Percentiles rank a stretch among this genome's conserved stretches.
These are phyloP conservation scores for Colletotrichum eremochloae DNA, from an alignment of 2,329 filamentous ascomycete species.

Conservation along the genomic window DNA sequence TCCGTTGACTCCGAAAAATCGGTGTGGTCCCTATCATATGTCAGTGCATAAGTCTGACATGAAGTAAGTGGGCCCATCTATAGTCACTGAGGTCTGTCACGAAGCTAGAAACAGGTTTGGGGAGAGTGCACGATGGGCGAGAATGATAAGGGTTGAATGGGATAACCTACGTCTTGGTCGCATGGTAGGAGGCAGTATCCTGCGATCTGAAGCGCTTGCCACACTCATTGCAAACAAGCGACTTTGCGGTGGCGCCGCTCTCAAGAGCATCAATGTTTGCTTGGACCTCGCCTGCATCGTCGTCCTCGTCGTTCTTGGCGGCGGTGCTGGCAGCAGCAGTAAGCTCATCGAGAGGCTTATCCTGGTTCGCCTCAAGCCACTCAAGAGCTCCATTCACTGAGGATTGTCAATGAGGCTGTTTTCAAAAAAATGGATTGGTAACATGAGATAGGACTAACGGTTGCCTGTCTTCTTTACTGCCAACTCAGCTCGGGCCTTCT, in stretches of 20 bases:
- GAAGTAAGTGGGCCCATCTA: not conserved
- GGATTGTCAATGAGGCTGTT: not conserved
- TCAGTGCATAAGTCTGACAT: not conserved
- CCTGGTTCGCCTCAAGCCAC: conserved; percentile 94
- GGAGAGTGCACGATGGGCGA: not conserved
- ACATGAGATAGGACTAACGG: conserved; percentile 64
- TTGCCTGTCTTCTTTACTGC: conserved; percentile 88
- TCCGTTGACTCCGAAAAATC: conserved; percentile 96
- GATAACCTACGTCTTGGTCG: conserved; percentile 78
- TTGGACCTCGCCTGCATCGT: conserved; percentile 63
- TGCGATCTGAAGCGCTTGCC: conserved; percentile 89
- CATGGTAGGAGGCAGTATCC: conserved; percentile 89
- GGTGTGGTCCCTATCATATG: conserved; percentile 74
- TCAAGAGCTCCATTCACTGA: conserved; percentile 89
- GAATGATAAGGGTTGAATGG: not conserved
- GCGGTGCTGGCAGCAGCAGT: conserved; percentile 59
- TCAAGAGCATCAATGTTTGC: conserved; percentile 75
- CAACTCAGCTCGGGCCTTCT: conserved; percentile 82
- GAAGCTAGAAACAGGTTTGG: not conserved
- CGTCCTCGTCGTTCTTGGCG: conserved; percentile 52
- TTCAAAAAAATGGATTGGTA: not conserved
- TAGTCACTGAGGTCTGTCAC: too few relatives aligned
- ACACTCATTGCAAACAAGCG: conserved; percentile 94
- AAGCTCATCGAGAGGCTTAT: conserved; percentile 88
- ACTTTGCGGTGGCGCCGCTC: conserved; percentile 79